Conservation (phyloP, 1,139 yeast species). For the Sugiyamaella grinbergsii region DNA sequence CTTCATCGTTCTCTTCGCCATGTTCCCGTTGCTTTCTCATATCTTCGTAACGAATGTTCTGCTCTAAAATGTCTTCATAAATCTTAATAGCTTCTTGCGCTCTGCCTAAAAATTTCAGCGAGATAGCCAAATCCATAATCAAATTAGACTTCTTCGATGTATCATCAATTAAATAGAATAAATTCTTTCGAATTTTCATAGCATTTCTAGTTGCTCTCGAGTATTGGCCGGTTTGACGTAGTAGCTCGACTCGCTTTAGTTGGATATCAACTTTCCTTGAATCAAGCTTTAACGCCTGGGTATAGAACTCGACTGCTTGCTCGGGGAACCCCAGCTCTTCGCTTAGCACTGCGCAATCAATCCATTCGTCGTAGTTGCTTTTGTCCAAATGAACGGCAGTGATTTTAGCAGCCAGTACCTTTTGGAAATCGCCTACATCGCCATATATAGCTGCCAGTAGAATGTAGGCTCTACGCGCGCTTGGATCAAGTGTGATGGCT, state of each 20-base stretch:
- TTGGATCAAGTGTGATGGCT: conserved; percentile 75
- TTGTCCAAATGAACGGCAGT: conserved; percentile 82
- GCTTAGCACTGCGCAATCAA: conserved; percentile 75
- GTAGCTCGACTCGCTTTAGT: conserved; percentile 58
- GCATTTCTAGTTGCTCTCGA: conserved; percentile 78
- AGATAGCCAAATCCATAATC: conserved; percentile 72
- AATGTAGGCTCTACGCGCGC: conserved; percentile 79
- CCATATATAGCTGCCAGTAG: conserved; percentile 83
- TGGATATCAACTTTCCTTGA: conserved; percentile 35
- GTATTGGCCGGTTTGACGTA: conserved; percentile 62
- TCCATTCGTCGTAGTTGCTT: conserved; percentile 81
- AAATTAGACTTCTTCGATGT: conserved; percentile 51
- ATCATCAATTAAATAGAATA: conserved; percentile 49
- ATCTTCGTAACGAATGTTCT: conserved; percentile 24
- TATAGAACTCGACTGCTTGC: conserved; percentile 81
- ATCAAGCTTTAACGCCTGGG: conserved; percentile 33
- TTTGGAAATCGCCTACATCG: conserved; percentile 63
- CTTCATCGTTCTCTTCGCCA: conserved; percentile 6
- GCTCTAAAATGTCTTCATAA: conserved; percentile 50
- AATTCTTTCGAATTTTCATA: conserved; percentile 58
- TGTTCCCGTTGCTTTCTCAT: not conserved
- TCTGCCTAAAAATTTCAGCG: conserved; percentile 74
- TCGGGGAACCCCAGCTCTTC: conserved; percentile 68
- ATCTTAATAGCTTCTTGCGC: conserved; percentile 78
- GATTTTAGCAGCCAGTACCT: conserved; percentile 80